These are phyloP conservation scores for Afroboletus lepidellus DNA, from an alignment of 1,284 basidiomycete genomes.

Conservation along the genomic window DNA sequence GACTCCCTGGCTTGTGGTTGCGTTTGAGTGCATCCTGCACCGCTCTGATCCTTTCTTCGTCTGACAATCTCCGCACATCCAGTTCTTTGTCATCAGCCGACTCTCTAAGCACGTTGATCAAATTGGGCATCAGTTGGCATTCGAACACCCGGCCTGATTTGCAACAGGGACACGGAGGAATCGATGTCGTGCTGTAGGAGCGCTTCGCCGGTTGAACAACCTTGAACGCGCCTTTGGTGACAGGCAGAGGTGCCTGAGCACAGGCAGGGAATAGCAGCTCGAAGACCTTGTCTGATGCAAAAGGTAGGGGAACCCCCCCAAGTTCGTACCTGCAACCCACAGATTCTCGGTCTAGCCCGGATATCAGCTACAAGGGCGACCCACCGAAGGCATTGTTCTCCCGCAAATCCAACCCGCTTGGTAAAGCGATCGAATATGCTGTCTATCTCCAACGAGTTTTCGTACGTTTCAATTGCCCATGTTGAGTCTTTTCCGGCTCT, in stretches of 20 bases:
- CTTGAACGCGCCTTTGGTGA: slow-evolving; percentile 59
- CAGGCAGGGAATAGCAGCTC: slow-evolving; percentile 65
- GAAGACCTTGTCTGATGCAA: slow-evolving; percentile 67
- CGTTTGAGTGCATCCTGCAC: slow-evolving; percentile 53
- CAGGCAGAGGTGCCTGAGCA: slow-evolving; percentile 41
- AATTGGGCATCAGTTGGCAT: slow-evolving; percentile 84
- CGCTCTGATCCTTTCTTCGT: slow-evolving; percentile 58
- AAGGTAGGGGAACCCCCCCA: slow-evolving; percentile 71
- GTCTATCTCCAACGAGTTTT: slow-evolving; percentile 74
- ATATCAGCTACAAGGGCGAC: slow-evolving; percentile 11
- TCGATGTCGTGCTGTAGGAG: slow-evolving; percentile 45
- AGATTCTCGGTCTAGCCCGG: background rate
- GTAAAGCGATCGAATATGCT: slow-evolving; percentile 78
- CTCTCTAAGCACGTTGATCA: slow-evolving; percentile 66
- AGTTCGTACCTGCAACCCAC: slow-evolving; percentile 67
- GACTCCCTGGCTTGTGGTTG: slow-evolving; percentile 37
- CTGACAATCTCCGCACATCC: slow-evolving; percentile 41
- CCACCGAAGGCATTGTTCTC: slow-evolving; percentile 78
- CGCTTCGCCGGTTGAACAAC: slow-evolving; percentile 49
- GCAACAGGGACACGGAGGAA: slow-evolving; percentile 64
- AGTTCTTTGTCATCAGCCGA: slow-evolving; percentile 24
- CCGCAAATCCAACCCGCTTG: slow-evolving; percentile 62
- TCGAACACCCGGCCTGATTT: slow-evolving; percentile 67
- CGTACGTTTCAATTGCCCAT: slow-evolving; percentile 73
- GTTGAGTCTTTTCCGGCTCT: slow-evolving; percentile 45